Conservation (phyloP, 1,284 basidiomycete genomes). For the Baeospora myosura region DNA sequence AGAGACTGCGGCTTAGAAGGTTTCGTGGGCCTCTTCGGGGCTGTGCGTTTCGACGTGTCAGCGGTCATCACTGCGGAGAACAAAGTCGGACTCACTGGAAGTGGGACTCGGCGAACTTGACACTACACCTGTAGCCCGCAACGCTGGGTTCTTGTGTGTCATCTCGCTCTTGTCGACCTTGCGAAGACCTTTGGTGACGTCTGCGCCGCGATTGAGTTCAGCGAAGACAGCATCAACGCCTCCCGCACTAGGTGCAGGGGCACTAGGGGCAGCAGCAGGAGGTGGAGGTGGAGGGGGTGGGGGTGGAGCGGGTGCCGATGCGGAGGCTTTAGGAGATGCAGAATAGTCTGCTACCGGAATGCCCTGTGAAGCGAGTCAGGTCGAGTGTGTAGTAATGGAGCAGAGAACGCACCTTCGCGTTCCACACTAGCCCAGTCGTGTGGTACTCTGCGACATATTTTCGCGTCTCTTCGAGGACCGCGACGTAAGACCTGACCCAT, state of each 20-base stretch:
- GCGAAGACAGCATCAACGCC: constrained; percentile 89
- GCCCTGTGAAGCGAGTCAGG: constrained; percentile 38
- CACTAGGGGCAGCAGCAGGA: constrained; percentile 35
- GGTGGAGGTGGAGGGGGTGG: constrained; percentile 44
- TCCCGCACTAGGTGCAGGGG: constrained; percentile 32
- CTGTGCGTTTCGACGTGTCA: no score
- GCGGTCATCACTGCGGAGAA: no score
- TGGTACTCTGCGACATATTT: constrained; percentile 86
- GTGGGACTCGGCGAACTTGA: constrained; percentile 37
- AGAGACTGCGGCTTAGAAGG: constrained; percentile 78
- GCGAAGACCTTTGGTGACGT: constrained; percentile 83
- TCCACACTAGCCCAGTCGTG: constrained; percentile 87
- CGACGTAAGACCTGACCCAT: constrained; percentile 77
- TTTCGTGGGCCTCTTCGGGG: constrained; percentile 60
- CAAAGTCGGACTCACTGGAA: constrained; percentile 26
- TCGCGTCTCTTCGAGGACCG: constrained; percentile 71
- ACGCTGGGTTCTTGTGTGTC: constrained; percentile 96
- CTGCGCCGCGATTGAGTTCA: constrained; percentile 84
- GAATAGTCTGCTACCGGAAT: constrained; percentile 53
- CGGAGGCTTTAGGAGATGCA: constrained; percentile 24
- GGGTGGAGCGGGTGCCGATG: constrained; percentile 39
- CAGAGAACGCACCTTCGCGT: constrained; percentile 56
- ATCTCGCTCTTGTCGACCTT: constrained; percentile 96
- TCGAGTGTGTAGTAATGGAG: background rate
- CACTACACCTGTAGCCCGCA: constrained; percentile 65